phyloP scores from a whole-genome alignment of 78 protist species.

The Guillardia theta region DNA sequence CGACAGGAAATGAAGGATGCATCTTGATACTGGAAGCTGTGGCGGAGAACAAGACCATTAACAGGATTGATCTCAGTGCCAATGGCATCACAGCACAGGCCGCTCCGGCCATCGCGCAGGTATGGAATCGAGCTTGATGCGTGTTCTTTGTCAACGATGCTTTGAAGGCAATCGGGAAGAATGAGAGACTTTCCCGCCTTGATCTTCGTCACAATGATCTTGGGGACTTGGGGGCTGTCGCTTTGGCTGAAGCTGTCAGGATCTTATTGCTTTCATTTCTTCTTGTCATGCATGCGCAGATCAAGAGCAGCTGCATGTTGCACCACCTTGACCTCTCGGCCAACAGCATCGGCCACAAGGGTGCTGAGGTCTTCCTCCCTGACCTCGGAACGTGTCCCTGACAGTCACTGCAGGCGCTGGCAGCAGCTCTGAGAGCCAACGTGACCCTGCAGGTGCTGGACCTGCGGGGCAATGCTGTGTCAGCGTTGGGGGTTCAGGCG shows the following conservation, averaged over 20 bases:
- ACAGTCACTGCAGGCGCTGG: slow-evolving; percentile 2
- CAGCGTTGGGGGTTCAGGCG: slow-evolving; percentile 2
- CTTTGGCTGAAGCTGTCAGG: background rate
- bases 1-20: slow-evolving; percentile 6
- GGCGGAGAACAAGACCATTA: background rate
- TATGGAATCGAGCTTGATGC: too few species aligned
- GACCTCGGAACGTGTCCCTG: background rate
- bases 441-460: background rate
- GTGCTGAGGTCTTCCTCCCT: background rate
- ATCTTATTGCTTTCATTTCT: too few species aligned
- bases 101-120: background rate
- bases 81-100: background rate
- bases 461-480: slow-evolving; percentile 1
- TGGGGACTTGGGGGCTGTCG: background rate
- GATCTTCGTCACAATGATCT: slow-evolving; percentile 16
- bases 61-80: background rate
- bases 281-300: too few species aligned
- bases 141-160: too few species aligned
- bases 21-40: background rate
- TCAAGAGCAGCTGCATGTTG: background rate
- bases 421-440: background rate
- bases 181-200: background rate
- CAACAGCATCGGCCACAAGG: background rate
- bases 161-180: background rate
- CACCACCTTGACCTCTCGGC: slow-evolving; percentile 27